Evolutionary conservation across 1,284 basidiomycete species (phyloP), one percentile per base, ranked within the genome.

Genomic region (Sporisorium scitamineum): DNA sequence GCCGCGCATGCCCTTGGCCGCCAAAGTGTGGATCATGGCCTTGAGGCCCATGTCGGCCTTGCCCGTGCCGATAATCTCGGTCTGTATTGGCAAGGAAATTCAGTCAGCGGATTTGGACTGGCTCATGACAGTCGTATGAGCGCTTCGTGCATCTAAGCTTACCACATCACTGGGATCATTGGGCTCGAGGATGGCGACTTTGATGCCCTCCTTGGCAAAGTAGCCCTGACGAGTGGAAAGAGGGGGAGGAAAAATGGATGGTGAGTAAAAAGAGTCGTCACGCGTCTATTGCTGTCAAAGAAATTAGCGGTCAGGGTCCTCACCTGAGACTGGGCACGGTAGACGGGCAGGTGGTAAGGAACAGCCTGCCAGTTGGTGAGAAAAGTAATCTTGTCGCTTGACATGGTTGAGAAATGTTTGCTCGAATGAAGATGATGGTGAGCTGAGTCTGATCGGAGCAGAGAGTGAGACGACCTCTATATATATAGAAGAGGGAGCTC

Each of bases 1-100:
- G 37, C 83, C 84, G 26, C 84, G 78, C 70, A 72, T 72, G 1
- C 86, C 86, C 29, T 83, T 82, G 57, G 82, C 86, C 22, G 86
- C 86, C 39, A 86, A 77, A 20, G 86, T 87, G 68, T 87, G 86
- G 54, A 86, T 85, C 80, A 79, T 81, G 50, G 84, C 86, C 74
- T 87, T 87, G 59, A 78, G 75, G 26, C 86, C 86, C 76, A 87
- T 81, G 65, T 86, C 84, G 52, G 79, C 84, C 42, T 83, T 83
- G 41, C 86, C 86, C 6, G 77, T 79, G 20, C 86, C 86, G 58
- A 87, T 85, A 53, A 81, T 76, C 51, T 81, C 80, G 31, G 80
- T 81, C 71, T 73, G 39, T 6, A 20, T 20, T 13, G 20, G 11
- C 2, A 50, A 10, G 10, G 18, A 37, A 13, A 52, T 8, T 8